These are phyloP conservation scores for Karstenula rhodostoma DNA, from an alignment of 2,329 filamentous ascomycete genomes.

Conservation along the genomic window DNA sequence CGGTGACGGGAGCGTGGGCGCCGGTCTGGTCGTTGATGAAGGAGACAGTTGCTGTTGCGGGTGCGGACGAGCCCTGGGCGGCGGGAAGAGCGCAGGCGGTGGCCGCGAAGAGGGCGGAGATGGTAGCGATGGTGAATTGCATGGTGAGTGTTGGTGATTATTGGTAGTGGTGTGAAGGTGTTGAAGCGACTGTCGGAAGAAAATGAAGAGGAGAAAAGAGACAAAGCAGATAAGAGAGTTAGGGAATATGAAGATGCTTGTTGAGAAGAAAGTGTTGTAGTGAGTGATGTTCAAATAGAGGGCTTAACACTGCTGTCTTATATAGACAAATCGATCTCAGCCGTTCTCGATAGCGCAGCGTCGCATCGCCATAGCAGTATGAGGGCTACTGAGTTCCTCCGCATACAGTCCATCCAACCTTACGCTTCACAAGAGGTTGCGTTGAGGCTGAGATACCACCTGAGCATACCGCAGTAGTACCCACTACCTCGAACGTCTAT, in stretches of 20 bases:
- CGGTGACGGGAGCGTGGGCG: not conserved
- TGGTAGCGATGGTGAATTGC: constrained; percentile 3
- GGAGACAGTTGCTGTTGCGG: not conserved
- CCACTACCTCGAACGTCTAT: not conserved
- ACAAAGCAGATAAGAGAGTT: not conserved
- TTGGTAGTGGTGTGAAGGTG: not conserved
- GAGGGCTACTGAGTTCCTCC: not conserved
- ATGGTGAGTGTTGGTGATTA: not conserved
- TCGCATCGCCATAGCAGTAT: not conserved
- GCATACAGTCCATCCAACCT: not conserved
- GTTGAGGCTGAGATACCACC: not conserved
- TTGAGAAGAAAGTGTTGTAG: not conserved
- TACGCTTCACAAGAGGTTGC: not conserved
- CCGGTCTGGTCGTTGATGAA: constrained; percentile 3
- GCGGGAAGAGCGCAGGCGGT: not conserved
- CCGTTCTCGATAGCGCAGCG: not conserved
- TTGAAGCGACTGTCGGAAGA: not conserved
- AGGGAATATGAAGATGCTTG: not conserved
- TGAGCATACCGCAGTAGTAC: not conserved
- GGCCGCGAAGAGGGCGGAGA: not conserved
- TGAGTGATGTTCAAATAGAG: not conserved
- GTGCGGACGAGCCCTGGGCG: not conserved
- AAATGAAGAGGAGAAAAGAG: not conserved
- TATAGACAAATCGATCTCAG: not conserved
- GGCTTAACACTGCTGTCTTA: not conserved